phyloP scores from a whole-genome alignment of 192 early-diverging fungal species.

The Coemansia sp. region DNA sequence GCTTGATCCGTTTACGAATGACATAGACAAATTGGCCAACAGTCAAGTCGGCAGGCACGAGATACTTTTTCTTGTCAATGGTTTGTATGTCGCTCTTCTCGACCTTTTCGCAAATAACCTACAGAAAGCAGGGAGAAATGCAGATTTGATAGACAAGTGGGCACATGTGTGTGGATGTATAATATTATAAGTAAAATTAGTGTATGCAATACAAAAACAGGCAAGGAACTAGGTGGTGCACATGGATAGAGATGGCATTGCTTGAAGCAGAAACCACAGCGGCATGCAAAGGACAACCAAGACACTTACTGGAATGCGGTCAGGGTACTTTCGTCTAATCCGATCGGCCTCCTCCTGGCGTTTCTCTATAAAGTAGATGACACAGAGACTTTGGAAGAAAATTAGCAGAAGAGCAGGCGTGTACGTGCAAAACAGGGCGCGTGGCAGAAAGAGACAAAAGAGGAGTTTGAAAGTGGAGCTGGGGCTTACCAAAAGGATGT shows the following conservation, averaged over 20 bases:
- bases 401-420: not conserved
- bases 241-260: too few relatives aligned
- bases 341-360: constrained; percentile 94
- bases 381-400: not conserved
- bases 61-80: constrained; percentile 99
- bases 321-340: constrained; percentile 95
- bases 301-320: constrained; percentile 72
- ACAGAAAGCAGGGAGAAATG: constrained; percentile 3
- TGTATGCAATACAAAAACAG: not conserved
- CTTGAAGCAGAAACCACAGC: too few relatives aligned
- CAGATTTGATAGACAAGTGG: not conserved
- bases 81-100: constrained; percentile 95
- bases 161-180: not conserved
- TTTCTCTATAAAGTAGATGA: constrained; percentile 68
- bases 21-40: constrained; percentile 98
- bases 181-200: constrained; percentile 4
- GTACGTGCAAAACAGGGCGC: not conserved
- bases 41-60: constrained; percentile 94
- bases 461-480: not conserved
- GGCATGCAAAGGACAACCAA: not conserved
- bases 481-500: constrained; percentile 82
- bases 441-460: not conserved
- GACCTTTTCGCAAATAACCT: constrained; percentile 90
- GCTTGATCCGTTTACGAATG: constrained; percentile 94
- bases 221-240: constrained; percentile 18